Evolutionary conservation across 1,284 basidiomycete genomes (phyloP).

Genomic region (Fomitopsis pinicola): DNA sequence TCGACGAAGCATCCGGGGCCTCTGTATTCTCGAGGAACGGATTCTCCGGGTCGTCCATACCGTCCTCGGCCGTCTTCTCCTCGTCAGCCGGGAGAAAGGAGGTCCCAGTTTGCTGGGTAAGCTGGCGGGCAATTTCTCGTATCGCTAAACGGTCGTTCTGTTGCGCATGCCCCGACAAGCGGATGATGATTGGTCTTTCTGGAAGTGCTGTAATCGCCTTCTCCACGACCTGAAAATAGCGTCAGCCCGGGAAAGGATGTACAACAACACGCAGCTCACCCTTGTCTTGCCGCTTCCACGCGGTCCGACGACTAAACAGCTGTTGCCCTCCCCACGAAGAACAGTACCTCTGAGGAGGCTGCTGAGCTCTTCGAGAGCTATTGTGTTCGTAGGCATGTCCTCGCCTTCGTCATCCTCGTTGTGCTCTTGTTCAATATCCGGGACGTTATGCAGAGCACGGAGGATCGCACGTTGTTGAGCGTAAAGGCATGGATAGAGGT

Average conservation of each 20-base stretch:
- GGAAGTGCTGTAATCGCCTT: conserved; percentile 43
- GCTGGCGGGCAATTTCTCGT: conserved; percentile 86
- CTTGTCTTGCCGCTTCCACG: conserved; percentile 81
- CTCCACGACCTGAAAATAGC: conserved; percentile 49
- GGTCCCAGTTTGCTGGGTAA: conserved; percentile 63
- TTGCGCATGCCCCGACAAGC: conserved; percentile 83
- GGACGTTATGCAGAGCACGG: conserved; percentile 35
- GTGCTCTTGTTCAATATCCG: conserved; percentile 17
- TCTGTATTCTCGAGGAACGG: conserved; percentile 33
- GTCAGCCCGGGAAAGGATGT: not conserved
- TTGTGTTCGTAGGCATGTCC: conserved; percentile 41
- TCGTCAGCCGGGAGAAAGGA: conserved; percentile 44
- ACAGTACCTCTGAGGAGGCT: conserved; percentile 71
- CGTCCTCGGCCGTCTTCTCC: conserved; percentile 37
- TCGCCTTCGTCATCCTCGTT: conserved; percentile 28
- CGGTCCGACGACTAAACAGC: conserved; percentile 81
- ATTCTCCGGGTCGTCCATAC: conserved; percentile 25
- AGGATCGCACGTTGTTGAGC: conserved; percentile 60
- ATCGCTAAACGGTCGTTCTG: conserved; percentile 85
- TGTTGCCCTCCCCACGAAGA: conserved; percentile 83
- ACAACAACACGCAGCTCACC: conserved; percentile 39
- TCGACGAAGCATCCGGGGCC: conserved; percentile 13
- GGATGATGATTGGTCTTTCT: conserved; percentile 64
- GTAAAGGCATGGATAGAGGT: conserved; percentile 39
- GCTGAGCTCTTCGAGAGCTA: conserved; percentile 50